These are phyloP conservation scores for Posidonia australis DNA, from an alignment of 106 monocot genomes.

Conservation along the genomic window DNA sequence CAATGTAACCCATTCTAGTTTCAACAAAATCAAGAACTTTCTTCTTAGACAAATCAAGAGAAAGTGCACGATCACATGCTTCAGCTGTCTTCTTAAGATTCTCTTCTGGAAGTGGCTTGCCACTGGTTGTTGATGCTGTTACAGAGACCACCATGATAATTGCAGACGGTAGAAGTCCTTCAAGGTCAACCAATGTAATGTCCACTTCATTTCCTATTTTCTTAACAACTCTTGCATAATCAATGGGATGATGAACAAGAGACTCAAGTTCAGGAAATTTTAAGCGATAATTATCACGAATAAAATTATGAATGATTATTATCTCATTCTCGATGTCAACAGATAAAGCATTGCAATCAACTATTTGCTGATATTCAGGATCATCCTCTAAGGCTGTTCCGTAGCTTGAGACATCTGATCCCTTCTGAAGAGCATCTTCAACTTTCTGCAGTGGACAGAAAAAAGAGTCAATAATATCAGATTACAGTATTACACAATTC, in stretches of 20 bases:
- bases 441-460: constrained; percentile 54
- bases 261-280: constrained; percentile 99
- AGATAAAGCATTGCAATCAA: constrained; percentile 92
- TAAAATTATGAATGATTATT: constrained; percentile 95
- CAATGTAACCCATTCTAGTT: constrained; percentile 91
- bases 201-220: constrained; percentile 97
- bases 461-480: not conserved
- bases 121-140: constrained; percentile 95
- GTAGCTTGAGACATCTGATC: constrained; percentile 39
- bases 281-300: constrained; percentile 84
- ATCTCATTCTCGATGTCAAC: constrained; percentile 97
- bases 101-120: constrained; percentile 84
- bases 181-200: constrained; percentile 83
- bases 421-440: constrained; percentile 74
- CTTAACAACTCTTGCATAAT: constrained; percentile 95
- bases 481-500: too few relatives aligned
- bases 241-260: constrained; percentile 88
- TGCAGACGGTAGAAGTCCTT: constrained; percentile 93
- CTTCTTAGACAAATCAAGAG: constrained; percentile 81
- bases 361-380: constrained; percentile 91
- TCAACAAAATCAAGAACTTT: constrained; percentile 96
- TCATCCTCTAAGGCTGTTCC: constrained; percentile 71
- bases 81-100: constrained; percentile 75
- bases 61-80: constrained; percentile 82
- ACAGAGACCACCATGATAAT: constrained; percentile 99